Conservation (phyloP, 2,329 filamentous ascomycete genomes). For the Dothiorella sarmentorum region DNA sequence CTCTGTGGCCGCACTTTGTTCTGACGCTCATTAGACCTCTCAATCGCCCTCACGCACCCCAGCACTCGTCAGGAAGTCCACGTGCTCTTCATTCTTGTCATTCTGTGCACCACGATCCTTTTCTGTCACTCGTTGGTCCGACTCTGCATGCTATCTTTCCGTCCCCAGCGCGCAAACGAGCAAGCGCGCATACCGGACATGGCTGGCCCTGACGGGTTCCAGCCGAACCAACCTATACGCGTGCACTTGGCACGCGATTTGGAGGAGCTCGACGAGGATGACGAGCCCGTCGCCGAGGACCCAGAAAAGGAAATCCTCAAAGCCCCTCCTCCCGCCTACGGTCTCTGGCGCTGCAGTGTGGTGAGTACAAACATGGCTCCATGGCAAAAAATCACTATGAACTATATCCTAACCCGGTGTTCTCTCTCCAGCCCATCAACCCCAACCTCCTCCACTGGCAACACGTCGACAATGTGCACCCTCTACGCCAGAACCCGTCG, state of each 20-base stretch:
- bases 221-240: slow-evolving; percentile 70
- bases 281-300: slow-evolving; percentile 22
- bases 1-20: neutral
- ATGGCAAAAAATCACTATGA: neutral
- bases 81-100: slow-evolving; percentile 73
- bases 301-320: slow-evolving; percentile 38
- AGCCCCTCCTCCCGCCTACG: slow-evolving; percentile 75
- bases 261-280: slow-evolving; percentile 57
- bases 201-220: slow-evolving; percentile 60
- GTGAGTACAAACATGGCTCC: neutral
- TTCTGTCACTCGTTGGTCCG: slow-evolving; percentile 77
- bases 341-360: slow-evolving; percentile 78
- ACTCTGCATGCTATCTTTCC: slow-evolving; percentile 63
- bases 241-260: slow-evolving; percentile 74
- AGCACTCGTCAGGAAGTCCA: slow-evolving; percentile 69
- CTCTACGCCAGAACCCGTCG: slow-evolving; percentile 3
- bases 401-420: slow-evolving; percentile 38
- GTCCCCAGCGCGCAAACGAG: slow-evolving; percentile 28
- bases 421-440: slow-evolving; percentile 57
- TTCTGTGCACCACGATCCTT: slow-evolving; percentile 70
- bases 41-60: slow-evolving; percentile 64
- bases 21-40: slow-evolving; percentile 57
- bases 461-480: slow-evolving; percentile 44
- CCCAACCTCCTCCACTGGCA: slow-evolving; percentile 81
- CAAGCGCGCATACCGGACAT: slow-evolving; percentile 42